Base-by-base conservation (phyloP, 2,329 filamentous ascomycete genomes). In the Xylariaceae sp. region DNA sequence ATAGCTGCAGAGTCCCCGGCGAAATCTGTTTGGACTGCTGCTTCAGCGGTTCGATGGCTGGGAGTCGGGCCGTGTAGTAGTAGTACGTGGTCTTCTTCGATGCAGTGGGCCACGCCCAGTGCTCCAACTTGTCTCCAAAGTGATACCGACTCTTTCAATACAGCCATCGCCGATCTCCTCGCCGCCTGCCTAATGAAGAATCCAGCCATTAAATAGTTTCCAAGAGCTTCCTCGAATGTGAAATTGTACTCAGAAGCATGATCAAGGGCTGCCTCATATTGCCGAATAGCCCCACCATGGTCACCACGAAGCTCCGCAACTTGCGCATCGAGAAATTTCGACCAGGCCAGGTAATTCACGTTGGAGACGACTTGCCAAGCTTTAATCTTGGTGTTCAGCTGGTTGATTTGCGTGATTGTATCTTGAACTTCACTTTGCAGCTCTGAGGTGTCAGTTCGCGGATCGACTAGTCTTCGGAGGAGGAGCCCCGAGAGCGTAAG, bases 141-240 rank as follows among this genome's bases (percentile, higher is more conserved):
- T 2, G 80, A 78, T 16, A 89, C 76, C 2, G 84, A 81, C 56
- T 91, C 88, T 31, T 81, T 78, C 14, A 92, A 71, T 1, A 86
- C 80, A n/a, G 83, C 79, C 48, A 85, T 80, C 22, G 88, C 89
- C 34, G 87, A 86, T 55, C 89, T 75, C 38, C 82, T 77, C 3
- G 87, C 84, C 12, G 80, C 79, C 55, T 80, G 77, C 13, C 88
- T 77, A 48, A 89, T 75, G 55, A 90, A 82, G 64, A 84, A 86
- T 10, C 86, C 86, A 1, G 84, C 87, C 73, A 91, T 87, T 31
- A 91, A 74, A 64, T 89, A 88, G 63, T 88, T 87, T 14, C 83
- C 82, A 1, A 90, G 74, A 0, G 86, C 88, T 66, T 91, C 87
- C 54, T 92, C 88, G 45, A 90, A 80, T 2, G 79, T 63, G 56